phyloP scores from a whole-genome alignment of 306 rosid species.

The Chamaecrista fasciculata region DNA sequence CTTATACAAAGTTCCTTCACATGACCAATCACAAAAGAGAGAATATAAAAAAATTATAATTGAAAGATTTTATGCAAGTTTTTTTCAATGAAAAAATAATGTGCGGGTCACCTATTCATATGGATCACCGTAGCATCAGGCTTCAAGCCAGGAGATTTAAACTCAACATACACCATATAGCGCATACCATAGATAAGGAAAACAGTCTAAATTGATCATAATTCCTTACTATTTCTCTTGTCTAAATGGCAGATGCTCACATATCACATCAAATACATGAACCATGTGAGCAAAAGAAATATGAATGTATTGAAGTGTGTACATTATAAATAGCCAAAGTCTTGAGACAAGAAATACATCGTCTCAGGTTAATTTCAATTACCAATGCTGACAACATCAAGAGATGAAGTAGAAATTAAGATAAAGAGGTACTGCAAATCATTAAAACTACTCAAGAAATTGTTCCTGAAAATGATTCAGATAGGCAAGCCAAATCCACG shows the following conservation, averaged over 20 bases:
- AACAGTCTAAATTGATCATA: background rate
- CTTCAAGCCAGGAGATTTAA: conserved; percentile 4
- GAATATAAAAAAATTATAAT: too few species aligned
- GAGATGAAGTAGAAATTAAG: conserved; percentile 7
- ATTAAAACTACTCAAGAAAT: conserved; percentile 18
- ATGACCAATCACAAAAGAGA: too few species aligned
- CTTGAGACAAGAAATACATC: conserved; percentile 10
- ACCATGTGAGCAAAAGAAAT: background rate
- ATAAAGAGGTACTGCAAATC: conserved; percentile 13
- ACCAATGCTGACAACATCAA: background rate
- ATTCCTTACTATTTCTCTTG: background rate
- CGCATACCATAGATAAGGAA: background rate
- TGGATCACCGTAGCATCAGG: background rate
- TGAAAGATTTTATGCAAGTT: too few species aligned
- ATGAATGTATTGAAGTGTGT: background rate
- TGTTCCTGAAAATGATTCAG: conserved; percentile 9
- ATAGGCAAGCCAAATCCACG: conserved; percentile 30
- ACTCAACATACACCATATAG: background rate
- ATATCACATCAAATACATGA: background rate
- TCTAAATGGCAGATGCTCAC: background rate
- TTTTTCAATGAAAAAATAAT: background rate
- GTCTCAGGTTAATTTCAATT: background rate
- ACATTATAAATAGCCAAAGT: background rate
- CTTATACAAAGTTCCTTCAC: too few species aligned
- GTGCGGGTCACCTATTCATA: background rate